Conservation (phyloP, 148 eudicot genomes). For the Linanthus parryae region DNA sequence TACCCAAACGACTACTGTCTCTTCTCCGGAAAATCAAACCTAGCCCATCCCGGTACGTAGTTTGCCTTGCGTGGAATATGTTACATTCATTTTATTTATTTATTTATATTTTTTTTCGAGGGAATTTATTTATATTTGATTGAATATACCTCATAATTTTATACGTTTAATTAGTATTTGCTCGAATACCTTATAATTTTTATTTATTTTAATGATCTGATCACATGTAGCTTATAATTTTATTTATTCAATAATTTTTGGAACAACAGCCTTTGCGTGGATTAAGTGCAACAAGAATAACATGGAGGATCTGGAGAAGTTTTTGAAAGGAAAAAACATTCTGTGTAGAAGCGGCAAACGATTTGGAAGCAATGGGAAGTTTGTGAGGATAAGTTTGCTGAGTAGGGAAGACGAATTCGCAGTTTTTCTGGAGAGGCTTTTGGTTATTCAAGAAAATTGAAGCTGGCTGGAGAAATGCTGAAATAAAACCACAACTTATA, state of each 20-base stretch:
- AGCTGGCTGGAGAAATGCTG: too few relatives aligned
- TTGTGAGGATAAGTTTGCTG: conserved; percentile 67
- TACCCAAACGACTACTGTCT: conserved; percentile 40
- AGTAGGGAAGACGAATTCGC: conserved; percentile 55
- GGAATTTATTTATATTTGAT: too few relatives aligned
- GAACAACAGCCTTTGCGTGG: conserved; percentile 94
- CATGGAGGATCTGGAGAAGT: conserved; percentile 37
- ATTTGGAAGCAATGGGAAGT: conserved; percentile 49
- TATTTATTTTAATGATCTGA: too few relatives aligned
- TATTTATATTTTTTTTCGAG: too few relatives aligned
- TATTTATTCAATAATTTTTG: not conserved
- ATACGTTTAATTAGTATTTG: too few relatives aligned
- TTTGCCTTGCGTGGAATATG: too few relatives aligned
- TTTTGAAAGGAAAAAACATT: conserved; percentile 43
- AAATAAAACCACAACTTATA: too few relatives aligned
- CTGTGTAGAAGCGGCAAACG: conserved; percentile 47
- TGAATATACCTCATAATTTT: not conserved
- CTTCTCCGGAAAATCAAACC: conserved; percentile 29
- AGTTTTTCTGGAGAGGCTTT: conserved; percentile 46
- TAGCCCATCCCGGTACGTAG: conserved; percentile 58
- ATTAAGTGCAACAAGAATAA: conserved; percentile 39
- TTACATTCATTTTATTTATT: too few relatives aligned
- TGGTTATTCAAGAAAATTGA: conserved; percentile 12
- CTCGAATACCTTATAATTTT: too few relatives aligned
- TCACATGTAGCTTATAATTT: not conserved